These are phyloP conservation scores for Mycena crocata DNA, from an alignment of 768 basidiomycete species.

Conservation along the genomic window DNA sequence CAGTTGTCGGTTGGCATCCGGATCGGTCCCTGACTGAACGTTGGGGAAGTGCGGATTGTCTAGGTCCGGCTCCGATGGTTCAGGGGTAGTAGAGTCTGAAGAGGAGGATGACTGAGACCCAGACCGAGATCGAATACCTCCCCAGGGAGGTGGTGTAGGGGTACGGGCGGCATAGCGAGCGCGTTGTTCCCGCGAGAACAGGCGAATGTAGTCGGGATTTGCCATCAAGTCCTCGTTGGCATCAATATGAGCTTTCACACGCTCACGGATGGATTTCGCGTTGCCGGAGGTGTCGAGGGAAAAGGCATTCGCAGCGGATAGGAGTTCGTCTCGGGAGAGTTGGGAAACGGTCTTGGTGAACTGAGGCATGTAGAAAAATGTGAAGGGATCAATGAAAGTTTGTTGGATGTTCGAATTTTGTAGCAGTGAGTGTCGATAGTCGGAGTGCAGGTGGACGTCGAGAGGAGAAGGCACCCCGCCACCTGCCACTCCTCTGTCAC, in stretches of 20 bases:
- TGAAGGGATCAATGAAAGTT: too few relatives aligned
- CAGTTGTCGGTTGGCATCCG: background rate
- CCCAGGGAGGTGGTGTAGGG: conserved; percentile 5
- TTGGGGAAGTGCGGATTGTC: too few relatives aligned
- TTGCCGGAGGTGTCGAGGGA: background rate
- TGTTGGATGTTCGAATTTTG: too few relatives aligned
- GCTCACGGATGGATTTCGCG: background rate
- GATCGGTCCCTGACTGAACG: too few relatives aligned
- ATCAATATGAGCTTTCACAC: conserved; percentile 1
- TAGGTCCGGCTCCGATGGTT: background rate
- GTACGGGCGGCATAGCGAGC: background rate
- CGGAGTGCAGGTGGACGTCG: too few relatives aligned
- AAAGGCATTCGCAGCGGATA: background rate
- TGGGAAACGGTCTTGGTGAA: conserved; percentile 3
- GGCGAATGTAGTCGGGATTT: background rate
- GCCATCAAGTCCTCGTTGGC: background rate
- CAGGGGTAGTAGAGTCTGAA: background rate
- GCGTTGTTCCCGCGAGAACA: background rate
- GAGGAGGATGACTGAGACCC: background rate
- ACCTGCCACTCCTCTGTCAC: too few relatives aligned
- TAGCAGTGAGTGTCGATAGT: too few relatives aligned
- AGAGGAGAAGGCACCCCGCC: too few relatives aligned
- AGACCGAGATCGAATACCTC: too few relatives aligned
- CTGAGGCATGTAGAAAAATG: background rate
- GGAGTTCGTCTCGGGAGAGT: background rate